Evolutionary conservation across 352 stramenopile species (phyloP).

Genomic region (Phytopythium vexans): DNA sequence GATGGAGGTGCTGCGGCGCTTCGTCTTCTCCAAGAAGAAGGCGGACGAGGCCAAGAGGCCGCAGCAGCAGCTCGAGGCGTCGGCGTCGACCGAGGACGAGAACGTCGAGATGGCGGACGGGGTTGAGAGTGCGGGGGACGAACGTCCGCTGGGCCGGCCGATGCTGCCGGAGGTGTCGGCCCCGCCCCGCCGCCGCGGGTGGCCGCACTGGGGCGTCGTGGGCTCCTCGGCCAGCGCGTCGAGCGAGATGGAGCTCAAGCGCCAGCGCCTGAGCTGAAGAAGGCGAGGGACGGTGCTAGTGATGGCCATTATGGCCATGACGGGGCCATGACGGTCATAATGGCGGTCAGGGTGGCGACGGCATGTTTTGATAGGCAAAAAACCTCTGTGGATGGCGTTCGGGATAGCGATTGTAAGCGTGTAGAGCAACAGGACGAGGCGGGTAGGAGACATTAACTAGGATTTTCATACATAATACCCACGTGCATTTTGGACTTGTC

Average conservation of each 20-base stretch:
- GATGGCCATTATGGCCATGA: too few relatives aligned
- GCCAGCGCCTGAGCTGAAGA: slow-evolving; percentile 27
- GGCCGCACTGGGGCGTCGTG: slow-evolving; percentile 26
- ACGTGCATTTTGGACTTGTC: too few relatives aligned
- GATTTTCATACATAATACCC: too few relatives aligned
- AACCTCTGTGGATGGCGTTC: too few relatives aligned
- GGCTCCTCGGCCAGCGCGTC: slow-evolving; percentile 19
- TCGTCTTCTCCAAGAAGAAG: slow-evolving; percentile 84
- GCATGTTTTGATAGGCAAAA: too few relatives aligned
- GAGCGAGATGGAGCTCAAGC: slow-evolving; percentile 38
- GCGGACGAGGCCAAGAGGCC: slow-evolving; percentile 44
- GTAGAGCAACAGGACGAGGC: too few relatives aligned
- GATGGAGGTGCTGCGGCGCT: slow-evolving; percentile 81
- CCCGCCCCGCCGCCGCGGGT: slow-evolving; percentile 27
- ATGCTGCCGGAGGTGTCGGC: slow-evolving; percentile 9
- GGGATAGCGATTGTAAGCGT: too few relatives aligned
- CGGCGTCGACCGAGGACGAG: slow-evolving; percentile 19
- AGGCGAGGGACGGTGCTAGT: too few relatives aligned
- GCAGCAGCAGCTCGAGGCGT: slow-evolving; percentile 1
- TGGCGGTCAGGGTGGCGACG: too few relatives aligned
- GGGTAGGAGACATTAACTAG: too few relatives aligned
- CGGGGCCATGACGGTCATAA: too few relatives aligned
- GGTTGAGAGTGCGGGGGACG: background rate
- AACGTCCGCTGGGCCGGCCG: background rate
- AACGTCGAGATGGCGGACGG: slow-evolving; percentile 30